Evolutionary conservation across 768 basidiomycete species (phyloP), one percentile per base, ranked within the genome.

Genomic region (Leccinum rimulosum): DNA sequence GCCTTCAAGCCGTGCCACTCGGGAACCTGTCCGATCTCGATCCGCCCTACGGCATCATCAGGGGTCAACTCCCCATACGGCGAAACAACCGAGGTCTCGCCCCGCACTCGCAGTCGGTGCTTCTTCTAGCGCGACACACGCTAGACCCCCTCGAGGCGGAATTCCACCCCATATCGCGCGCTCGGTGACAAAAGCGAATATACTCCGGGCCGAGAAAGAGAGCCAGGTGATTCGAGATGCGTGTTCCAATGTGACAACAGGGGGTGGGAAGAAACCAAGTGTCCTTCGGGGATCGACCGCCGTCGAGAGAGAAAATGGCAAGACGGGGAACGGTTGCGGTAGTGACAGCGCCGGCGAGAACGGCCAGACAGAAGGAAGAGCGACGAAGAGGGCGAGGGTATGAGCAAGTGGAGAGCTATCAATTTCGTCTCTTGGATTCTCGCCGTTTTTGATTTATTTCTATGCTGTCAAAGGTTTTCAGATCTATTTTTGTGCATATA

Each of bases 331-430:
- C n/a, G 10, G n/a, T n/a, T 43, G 12, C 6, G 38, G 57, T 6
- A 22, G 53, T 10, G 36, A 19, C 4, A 51, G 27, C 86, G 64
- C 86, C 91, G 75, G 89, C 85, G 53, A 88, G 94, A 86, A 85
- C 85, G n/a, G 84, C 85, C 25, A 79, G 79, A 54, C 95, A 93
- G 77, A 52, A 28, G 43, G 50, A 28, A 63, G 64, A 9, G 49
- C 36, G 30, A 10, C 40, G n/a, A 72, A 68, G 64, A 66, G 57
- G 56, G 55, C 35, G 35, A 61, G 48, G 30, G 17, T 60, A 25
- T 70, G 40, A 64, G 25, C 53, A 25, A 25, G 19, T 2, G 17
- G 36, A 19, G 52, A 38, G 38, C 17, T 1, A 22, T 31, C 4
- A 19, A 47, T n/a, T 53, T 47, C 19, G 27, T 9, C 10, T 50